Conservation (phyloP, 148 eudicot species). For the Diospyros lotus region DNA sequence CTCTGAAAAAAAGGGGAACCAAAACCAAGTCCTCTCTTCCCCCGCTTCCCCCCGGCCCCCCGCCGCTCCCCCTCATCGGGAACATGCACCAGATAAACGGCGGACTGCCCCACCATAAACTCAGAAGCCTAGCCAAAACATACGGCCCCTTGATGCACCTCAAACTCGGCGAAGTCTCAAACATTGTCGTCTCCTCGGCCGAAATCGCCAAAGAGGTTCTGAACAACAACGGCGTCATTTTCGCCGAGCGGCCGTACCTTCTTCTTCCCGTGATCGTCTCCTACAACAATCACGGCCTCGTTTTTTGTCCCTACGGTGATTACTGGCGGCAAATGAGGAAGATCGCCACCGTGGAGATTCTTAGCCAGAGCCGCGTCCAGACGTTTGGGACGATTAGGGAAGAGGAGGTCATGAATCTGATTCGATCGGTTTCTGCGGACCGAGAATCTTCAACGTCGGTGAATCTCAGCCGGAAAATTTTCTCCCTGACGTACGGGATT, state of each 20-base stretch:
- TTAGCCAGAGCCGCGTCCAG: not conserved
- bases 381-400: not conserved
- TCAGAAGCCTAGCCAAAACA: slow-evolving; percentile 18
- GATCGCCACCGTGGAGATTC: not conserved
- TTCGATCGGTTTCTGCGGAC: not conserved
- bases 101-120: slow-evolving; percentile 19
- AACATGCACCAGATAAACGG: slow-evolving; percentile 26
- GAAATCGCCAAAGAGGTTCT: slow-evolving; percentile 19
- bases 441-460: not conserved
- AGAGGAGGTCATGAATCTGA: not conserved
- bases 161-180: slow-evolving; percentile 26
- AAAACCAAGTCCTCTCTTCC: too few relatives aligned
- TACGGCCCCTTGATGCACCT: slow-evolving; percentile 31
- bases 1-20: too few relatives aligned
- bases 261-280: not conserved
- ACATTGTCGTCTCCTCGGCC: slow-evolving; percentile 25
- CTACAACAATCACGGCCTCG: not conserved
- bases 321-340: not conserved
- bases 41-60: slow-evolving; percentile 23
- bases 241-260: slow-evolving; percentile 17
- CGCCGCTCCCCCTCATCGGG: slow-evolving; percentile 26
- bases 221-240: slow-evolving; percentile 25
- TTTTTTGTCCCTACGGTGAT: not conserved
- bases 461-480: not conserved
- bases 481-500: slow-evolving; percentile 5